A percentile compares a stretch with the other conserved stretches of the same genome.
phyloP scores from a whole-genome alignment of 140 eudicot genomes.

The Anethum foeniculum region DNA sequence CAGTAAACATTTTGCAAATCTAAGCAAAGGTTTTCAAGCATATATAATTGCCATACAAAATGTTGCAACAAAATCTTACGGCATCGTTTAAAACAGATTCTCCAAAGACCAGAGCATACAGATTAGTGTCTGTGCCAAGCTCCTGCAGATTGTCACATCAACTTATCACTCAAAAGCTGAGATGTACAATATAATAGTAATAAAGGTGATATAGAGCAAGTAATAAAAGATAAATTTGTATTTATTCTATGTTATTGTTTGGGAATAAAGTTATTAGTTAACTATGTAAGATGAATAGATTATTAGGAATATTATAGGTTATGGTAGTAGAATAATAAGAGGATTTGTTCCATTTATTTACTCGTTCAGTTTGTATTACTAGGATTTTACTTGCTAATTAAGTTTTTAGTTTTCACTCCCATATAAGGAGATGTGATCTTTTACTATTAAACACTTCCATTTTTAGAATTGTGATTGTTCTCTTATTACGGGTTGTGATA shows the following conservation, averaged over 20 bases:
- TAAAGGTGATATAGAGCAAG: neutral
- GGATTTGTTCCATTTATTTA: neutral
- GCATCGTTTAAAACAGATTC: slow-evolving; percentile 98
- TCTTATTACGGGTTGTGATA: neutral
- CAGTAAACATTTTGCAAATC: slow-evolving; percentile 17
- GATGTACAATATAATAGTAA: neutral
- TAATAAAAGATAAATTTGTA: neutral
- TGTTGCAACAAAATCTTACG: slow-evolving; percentile 46
- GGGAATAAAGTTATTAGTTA: neutral
- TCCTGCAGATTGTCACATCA: slow-evolving; percentile 52
- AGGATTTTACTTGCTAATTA: neutral
- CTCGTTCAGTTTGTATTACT: neutral
- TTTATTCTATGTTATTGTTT: neutral
- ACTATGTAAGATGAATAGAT: neutral
- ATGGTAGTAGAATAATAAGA: neutral
- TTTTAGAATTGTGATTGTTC: neutral
- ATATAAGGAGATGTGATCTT: neutral
- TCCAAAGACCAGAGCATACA: slow-evolving; percentile 95
- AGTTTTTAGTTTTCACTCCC: neutral
- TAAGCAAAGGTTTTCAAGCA: slow-evolving; percentile 16
- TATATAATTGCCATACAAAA: slow-evolving; percentile 11
- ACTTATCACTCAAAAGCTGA: neutral
- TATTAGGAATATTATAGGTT: neutral
- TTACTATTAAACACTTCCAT: neutral
- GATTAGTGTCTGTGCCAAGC: slow-evolving; percentile 89